Base-by-base conservation (phyloP, 805 yeast species). In the Nakazawaea wyomingensis region DNA sequence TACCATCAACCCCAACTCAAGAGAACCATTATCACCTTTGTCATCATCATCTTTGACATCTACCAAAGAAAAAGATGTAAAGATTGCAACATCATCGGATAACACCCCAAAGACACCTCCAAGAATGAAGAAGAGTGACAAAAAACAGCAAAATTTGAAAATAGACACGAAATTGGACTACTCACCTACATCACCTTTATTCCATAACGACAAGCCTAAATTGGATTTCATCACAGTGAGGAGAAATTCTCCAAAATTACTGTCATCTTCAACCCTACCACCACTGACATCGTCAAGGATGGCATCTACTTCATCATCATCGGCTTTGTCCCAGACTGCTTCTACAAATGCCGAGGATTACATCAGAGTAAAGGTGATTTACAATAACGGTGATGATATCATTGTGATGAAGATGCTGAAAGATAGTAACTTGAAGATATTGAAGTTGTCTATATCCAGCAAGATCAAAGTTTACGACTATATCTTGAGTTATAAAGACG, bases 401-500 rank as follows among this genome's bases (percentile, higher is more conserved):
- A 34, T 48, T 16, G 47, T 39, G 4, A 39, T 50, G 41, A 50
- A 34, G 30, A 47, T 50, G 44, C 33, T 34, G 24, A 40, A 22
- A 36, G 42, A 45, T 29, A 37, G 54, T 44, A 21, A 34, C 21
- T n/a, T 52, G 11, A 45, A 41, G 16, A 44, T 49, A 10, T 34
- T 52, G 11, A 43, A 41, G 13, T 33, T 45, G 4, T 31, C 46
- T 22, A 41, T 41, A 11, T 44, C 48, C 18, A 37, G 41, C 37
- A 39, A 44, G 36, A 44, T 41, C 16, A 41, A 44, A 21, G 40
- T 27, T 6, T 36, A 26, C 14, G 46, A 43, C 7, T 48, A 45
- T 28, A 35, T 48, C 14, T 31, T 54, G 14, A 52, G 47, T 20
- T 54, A 46, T 28, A 51, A 48, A 28, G 52, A 52, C 26, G 31